Conservation (phyloP, 1,284 basidiomycete genomes). For the Marasmius sp. region DNA sequence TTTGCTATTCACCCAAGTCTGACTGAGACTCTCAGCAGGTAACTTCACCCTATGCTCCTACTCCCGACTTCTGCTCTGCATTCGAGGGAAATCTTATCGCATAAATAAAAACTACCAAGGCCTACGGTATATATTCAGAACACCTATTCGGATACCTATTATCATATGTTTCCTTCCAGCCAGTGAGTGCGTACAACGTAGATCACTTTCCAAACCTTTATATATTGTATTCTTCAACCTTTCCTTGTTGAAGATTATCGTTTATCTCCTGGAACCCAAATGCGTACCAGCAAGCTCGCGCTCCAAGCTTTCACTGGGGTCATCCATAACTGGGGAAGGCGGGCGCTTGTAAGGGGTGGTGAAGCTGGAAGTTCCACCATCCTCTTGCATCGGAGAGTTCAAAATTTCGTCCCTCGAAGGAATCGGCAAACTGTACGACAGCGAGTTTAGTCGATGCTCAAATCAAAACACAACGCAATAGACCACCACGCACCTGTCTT, state of each 20-base stretch:
- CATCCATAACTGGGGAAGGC: slow-evolving; percentile 69
- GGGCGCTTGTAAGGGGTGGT: slow-evolving; percentile 48
- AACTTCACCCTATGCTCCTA: too few species aligned
- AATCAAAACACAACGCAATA: background rate
- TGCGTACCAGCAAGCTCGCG: slow-evolving; percentile 76
- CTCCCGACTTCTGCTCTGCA: too few species aligned
- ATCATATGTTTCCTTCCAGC: background rate
- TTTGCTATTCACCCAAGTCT: too few species aligned
- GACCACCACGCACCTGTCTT: slow-evolving; percentile 57
- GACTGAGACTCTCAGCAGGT: too few species aligned
- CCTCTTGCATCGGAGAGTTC: slow-evolving; percentile 70
- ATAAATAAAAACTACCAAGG: too few species aligned
- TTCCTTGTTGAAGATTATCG: background rate
- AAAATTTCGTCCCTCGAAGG: slow-evolving; percentile 79
- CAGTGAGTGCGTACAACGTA: too few species aligned
- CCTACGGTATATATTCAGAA: too few species aligned
- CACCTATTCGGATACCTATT: background rate
- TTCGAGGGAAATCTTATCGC: too few species aligned
- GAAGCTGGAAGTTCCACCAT: slow-evolving; percentile 70
- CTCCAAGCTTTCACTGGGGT: slow-evolving; percentile 86
- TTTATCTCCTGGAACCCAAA: slow-evolving; percentile 28
- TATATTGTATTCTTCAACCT: background rate
- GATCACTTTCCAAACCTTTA: background rate
- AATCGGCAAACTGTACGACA: slow-evolving; percentile 58
- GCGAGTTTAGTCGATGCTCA: slow-evolving; percentile 3